Evolutionary conservation across 805 yeast genomes (phyloP), one percentile per base, ranked within the genome.

Genomic region (Suhomyces pyralidae): DNA sequence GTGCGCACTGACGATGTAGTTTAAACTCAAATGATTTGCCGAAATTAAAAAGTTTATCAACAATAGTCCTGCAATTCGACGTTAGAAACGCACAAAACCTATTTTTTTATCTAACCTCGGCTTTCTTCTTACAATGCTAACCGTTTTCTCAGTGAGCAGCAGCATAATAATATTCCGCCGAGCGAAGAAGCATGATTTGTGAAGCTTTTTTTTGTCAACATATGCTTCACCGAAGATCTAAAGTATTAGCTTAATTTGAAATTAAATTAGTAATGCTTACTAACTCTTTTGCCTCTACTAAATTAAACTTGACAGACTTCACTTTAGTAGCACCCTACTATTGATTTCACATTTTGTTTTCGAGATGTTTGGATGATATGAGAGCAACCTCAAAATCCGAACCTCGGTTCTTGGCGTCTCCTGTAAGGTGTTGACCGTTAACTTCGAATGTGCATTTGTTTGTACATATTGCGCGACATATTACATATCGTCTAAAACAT

Each of bases 41-140:
- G 48, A 45, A 22, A 19, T 32, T 45, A 45, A 45, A 45, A 45
- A 45, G 48, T 32, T 32, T 24, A 45, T 45, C 48, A 30, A 28
- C 32, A 28, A 30, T 10, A 12, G 17, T 26, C 22, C 17, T n/a
- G 36, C 36, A 32, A n/a, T n/a, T 32, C 36, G 17, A 32, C 36
- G 34, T 28, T 12, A 28, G n/a, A 28, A 12, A 6, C 14, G 32
- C 12, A 28, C 6, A 32, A n/a, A 32, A 32, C 17, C n/a, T 3
- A 12, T 12, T 12, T 28, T 28, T 28, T 5, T 32, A 32, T 32
- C 36, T 32, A 28, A 28, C n/a, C n/a, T 28, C 32, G n/a, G 17
- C 17, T 32, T 7, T 6, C 8, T 6, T 32, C 28, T 7, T 15
- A 22, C 45, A 42, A 42, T 42, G 5, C 25, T 6, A 42, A 42